Evolutionary conservation across 306 rosid genomes (phyloP).

Genomic region (Sophora flavescens): DNA sequence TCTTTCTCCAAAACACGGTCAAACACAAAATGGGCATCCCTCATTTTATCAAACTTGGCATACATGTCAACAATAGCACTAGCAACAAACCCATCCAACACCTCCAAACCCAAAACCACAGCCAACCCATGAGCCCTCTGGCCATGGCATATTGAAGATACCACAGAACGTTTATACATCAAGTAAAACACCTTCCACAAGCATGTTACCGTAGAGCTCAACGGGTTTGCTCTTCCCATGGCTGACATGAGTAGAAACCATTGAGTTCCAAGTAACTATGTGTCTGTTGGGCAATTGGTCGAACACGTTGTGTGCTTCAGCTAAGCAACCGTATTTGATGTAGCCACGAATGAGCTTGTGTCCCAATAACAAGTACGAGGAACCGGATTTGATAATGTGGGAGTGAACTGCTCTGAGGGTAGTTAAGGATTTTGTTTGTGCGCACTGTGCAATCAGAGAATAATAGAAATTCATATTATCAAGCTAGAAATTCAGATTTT

Average conservation of each 20-base stretch:
- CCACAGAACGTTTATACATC: slow-evolving; percentile 71
- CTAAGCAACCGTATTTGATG: slow-evolving; percentile 58
- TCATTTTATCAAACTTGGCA: slow-evolving; percentile 64
- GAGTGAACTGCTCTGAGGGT: slow-evolving; percentile 53
- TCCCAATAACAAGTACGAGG: slow-evolving; percentile 41
- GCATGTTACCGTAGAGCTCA: slow-evolving; percentile 58
- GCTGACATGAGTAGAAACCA: slow-evolving; percentile 59
- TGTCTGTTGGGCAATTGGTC: slow-evolving; percentile 64
- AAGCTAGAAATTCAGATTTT: slow-evolving; percentile 33
- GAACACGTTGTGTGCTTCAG: slow-evolving; percentile 64
- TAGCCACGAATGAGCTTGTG: slow-evolving; percentile 64
- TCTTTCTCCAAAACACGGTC: slow-evolving; percentile 70
- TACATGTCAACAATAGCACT: slow-evolving; percentile 74
- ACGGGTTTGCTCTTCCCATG: slow-evolving; percentile 56
- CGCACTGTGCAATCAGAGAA: slow-evolving; percentile 56
- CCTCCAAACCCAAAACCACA: slow-evolving; percentile 72
- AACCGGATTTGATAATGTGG: slow-evolving; percentile 56
- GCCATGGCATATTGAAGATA: slow-evolving; percentile 56
- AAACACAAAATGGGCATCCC: slow-evolving; percentile 59
- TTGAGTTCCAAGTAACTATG: slow-evolving; percentile 65
- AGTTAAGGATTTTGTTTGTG: slow-evolving; percentile 49
- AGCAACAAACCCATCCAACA: slow-evolving; percentile 65
- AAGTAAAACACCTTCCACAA: slow-evolving; percentile 61
- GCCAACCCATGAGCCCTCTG: slow-evolving; percentile 72
- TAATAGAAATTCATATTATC: slow-evolving; percentile 50